These are phyloP conservation scores for Stygiomarasmius scandens DNA, from an alignment of 1,284 basidiomycete genomes.

Conservation along the genomic window DNA sequence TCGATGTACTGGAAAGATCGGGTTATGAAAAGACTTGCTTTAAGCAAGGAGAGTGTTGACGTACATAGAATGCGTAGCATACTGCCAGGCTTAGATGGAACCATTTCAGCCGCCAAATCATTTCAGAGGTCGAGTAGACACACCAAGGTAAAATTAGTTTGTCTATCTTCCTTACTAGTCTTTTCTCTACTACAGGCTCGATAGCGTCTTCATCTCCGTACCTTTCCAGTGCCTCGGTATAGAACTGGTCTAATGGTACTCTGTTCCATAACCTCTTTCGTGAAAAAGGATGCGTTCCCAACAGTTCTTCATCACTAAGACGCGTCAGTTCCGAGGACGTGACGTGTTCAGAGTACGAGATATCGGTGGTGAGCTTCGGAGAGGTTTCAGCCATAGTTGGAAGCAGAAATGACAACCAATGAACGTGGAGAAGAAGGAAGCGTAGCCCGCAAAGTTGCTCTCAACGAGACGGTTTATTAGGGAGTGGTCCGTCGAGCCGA, in stretches of 20 bases:
- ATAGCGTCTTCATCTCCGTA: conserved; percentile 20
- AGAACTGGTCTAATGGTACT: conserved; percentile 19
- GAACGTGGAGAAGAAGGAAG: too few relatives aligned
- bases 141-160: conserved; percentile 21
- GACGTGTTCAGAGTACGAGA: too few relatives aligned
- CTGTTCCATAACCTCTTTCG: conserved; percentile 17
- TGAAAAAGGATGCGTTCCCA: conserved; percentile 15
- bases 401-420: too few relatives aligned
- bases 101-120: neutral
- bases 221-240: conserved; percentile 22
- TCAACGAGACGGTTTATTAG: too few relatives aligned
- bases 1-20: conserved; percentile 20
- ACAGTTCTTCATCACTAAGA: conserved; percentile 12
- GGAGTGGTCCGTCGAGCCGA: too few relatives aligned
- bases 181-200: conserved; percentile 17
- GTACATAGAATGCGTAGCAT: conserved; percentile 20
- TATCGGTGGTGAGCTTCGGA: too few relatives aligned
- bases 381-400: too few relatives aligned
- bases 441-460: too few relatives aligned
- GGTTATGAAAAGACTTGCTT: neutral
- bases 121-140: neutral
- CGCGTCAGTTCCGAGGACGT: neutral
- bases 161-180: conserved; percentile 21
- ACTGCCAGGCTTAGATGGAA: conserved; percentile 12
- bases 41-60: neutral